These are phyloP conservation scores for Meyerozyma guilliermondii DNA, from an alignment of 1,139 yeast species.

Conservation along the genomic window DNA sequence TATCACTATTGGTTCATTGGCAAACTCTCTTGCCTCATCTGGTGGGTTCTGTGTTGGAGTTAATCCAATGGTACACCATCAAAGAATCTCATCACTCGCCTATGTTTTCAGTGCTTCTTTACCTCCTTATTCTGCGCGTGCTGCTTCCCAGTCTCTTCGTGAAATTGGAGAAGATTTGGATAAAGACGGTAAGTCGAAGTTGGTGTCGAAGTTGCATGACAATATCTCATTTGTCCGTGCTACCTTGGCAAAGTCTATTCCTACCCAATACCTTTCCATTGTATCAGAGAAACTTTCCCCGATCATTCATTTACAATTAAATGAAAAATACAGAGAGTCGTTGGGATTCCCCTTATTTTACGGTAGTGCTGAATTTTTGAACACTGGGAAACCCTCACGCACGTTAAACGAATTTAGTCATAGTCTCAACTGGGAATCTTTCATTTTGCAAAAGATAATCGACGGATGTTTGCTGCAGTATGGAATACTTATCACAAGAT, in stretches of 20 bases:
- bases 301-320: slow-evolving; percentile 55
- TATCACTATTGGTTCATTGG: slow-evolving; percentile 83
- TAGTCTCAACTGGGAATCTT: slow-evolving; percentile 50
- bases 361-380: slow-evolving; percentile 37
- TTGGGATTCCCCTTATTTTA: slow-evolving; percentile 45
- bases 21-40: slow-evolving; percentile 76
- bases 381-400: slow-evolving; percentile 35
- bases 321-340: slow-evolving; percentile 34
- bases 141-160: slow-evolving; percentile 58
- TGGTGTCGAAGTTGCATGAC: slow-evolving; percentile 25
- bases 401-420: slow-evolving; percentile 24
- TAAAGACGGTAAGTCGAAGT: slow-evolving; percentile 26
- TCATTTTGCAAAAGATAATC: slow-evolving; percentile 58
- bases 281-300: slow-evolving; percentile 64
- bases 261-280: slow-evolving; percentile 30
- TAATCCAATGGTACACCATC: slow-evolving; percentile 81
- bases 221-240: slow-evolving; percentile 17
- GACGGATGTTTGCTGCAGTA: slow-evolving; percentile 46
- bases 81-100: slow-evolving; percentile 83
- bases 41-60: slow-evolving; percentile 96
- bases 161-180: slow-evolving; percentile 30
- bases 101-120: slow-evolving; percentile 93
- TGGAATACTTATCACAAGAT: slow-evolving; percentile 62
- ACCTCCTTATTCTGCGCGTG: slow-evolving; percentile 85
- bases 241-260: slow-evolving; percentile 11